Conservation (phyloP, 768 basidiomycete species). For the Pholiota conissans region DNA sequence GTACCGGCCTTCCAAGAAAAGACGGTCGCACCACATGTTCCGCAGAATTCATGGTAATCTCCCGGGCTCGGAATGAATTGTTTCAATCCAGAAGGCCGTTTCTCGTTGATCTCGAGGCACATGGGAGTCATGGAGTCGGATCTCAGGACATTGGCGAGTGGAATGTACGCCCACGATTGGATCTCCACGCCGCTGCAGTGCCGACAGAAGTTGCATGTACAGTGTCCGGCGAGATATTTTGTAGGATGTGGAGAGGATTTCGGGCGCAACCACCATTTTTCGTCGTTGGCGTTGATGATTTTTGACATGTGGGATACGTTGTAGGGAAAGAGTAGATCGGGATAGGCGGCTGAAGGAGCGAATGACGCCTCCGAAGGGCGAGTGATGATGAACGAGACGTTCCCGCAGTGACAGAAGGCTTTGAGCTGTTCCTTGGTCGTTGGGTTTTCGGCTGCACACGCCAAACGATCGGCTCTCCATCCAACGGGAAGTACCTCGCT, state of each 20-base stretch:
- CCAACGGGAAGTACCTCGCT: slow-evolving; percentile 21
- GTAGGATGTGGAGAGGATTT: slow-evolving; percentile 13
- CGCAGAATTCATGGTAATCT: slow-evolving; percentile 29
- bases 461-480: slow-evolving; percentile 17
- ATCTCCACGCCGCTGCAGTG: slow-evolving; percentile 27
- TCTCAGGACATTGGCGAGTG: slow-evolving; percentile 26
- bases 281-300: slow-evolving; percentile 21
- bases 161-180: slow-evolving; percentile 29
- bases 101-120: slow-evolving; percentile 10
- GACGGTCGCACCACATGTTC: slow-evolving; percentile 28
- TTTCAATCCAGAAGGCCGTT: slow-evolving; percentile 22
- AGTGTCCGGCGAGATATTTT: slow-evolving; percentile 30
- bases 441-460: neutral
- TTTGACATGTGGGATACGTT: slow-evolving; percentile 22
- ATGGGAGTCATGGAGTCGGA: slow-evolving; percentile 12
- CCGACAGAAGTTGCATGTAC: slow-evolving; percentile 28
- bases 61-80: slow-evolving; percentile 30
- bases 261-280: slow-evolving; percentile 31
- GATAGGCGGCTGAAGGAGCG: slow-evolving; percentile 22
- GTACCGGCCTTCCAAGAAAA: slow-evolving; percentile 25
- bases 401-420: slow-evolving; percentile 27
- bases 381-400: slow-evolving; percentile 24
- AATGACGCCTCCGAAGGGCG: slow-evolving; percentile 23
- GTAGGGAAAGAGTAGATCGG: slow-evolving; percentile 26
- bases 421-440: slow-evolving; percentile 11